Evolutionary conservation across 306 rosid genomes (phyloP).

Genomic region (Castanea mollissima): DNA sequence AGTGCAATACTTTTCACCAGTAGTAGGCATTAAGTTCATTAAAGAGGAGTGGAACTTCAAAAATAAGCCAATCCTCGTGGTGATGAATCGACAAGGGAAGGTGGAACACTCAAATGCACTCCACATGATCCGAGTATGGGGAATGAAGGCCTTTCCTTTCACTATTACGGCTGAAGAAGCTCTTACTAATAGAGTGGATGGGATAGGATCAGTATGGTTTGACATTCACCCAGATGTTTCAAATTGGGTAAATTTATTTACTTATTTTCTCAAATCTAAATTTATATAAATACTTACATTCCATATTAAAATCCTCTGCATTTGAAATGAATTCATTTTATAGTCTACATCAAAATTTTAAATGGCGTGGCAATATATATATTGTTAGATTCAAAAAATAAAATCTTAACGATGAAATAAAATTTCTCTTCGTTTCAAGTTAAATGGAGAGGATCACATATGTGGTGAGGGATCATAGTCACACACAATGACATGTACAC

Average conservation of each 20-base stretch:
- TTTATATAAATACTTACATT: neutral
- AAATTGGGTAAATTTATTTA: slow-evolving; percentile 24
- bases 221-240: slow-evolving; percentile 5
- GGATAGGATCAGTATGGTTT: slow-evolving; percentile 14
- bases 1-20: slow-evolving; percentile 19
- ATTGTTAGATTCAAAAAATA: too few species aligned
- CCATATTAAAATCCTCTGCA: neutral
- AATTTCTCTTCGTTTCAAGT: too few species aligned
- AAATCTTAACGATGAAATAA: too few species aligned
- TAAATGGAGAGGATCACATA: too few species aligned
- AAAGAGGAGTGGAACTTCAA: slow-evolving; percentile 48
- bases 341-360: too few species aligned
- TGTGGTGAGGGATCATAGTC: too few species aligned
- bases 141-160: slow-evolving; percentile 46
- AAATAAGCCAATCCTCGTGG: slow-evolving; percentile 38
- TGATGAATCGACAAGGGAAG: slow-evolving; percentile 38
- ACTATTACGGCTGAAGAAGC: neutral
- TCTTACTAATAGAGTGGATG: neutral
- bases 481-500: neutral
- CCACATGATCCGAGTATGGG: slow-evolving; percentile 50
- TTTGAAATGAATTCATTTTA: too few species aligned
- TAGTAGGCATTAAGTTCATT: slow-evolving; percentile 41
- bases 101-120: slow-evolving; percentile 42
- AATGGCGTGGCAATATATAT: too few species aligned
- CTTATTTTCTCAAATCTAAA: neutral